Evolutionary conservation across 2,329 filamentous ascomycete species (phyloP).

Genomic region (Phialemoniopsis sp.): DNA sequence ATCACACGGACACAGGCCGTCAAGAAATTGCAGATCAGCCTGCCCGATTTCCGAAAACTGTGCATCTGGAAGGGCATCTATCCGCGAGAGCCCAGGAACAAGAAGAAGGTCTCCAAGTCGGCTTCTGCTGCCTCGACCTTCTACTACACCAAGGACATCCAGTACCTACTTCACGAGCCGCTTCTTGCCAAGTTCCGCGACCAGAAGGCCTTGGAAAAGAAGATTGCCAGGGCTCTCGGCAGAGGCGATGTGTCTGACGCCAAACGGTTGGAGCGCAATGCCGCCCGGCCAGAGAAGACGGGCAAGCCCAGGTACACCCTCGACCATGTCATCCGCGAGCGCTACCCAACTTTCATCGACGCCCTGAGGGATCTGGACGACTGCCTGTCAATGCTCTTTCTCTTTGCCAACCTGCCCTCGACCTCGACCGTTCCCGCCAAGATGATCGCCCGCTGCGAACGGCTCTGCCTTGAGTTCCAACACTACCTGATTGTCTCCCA

Average conservation of each 20-base stretch:
- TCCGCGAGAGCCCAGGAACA: slow-evolving; percentile 91
- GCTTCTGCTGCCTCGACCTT: slow-evolving; percentile 91
- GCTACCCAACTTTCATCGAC: slow-evolving; percentile 95
- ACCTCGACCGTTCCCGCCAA: slow-evolving; percentile 86
- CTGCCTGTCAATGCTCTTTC: slow-evolving; percentile 92
- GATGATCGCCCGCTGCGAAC: slow-evolving; percentile 93
- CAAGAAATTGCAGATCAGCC: slow-evolving; percentile 93
- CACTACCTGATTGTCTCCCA: slow-evolving; percentile 94
- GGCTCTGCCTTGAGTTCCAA: slow-evolving; percentile 91
- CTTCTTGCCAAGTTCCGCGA: slow-evolving; percentile 93
- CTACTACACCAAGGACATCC: slow-evolving; percentile 89
- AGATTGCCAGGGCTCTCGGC: slow-evolving; percentile 89
- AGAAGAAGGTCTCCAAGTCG: slow-evolving; percentile 93
- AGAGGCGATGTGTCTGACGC: slow-evolving; percentile 89
- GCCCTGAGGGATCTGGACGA: slow-evolving; percentile 93
- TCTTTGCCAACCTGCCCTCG: slow-evolving; percentile 94
- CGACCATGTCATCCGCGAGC: slow-evolving; percentile 95
- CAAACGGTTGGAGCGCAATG: slow-evolving; percentile 80
- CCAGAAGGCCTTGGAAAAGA: slow-evolving; percentile 95
- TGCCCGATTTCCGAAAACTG: slow-evolving; percentile 94
- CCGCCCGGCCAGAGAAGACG: slow-evolving; percentile 82
- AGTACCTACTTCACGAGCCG: slow-evolving; percentile 96
- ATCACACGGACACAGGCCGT: slow-evolving; percentile 96
- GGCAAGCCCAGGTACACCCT: slow-evolving; percentile 86
- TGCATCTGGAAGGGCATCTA: slow-evolving; percentile 99